Evolutionary conservation across 495 filamentous ascomycete species (phyloP), one percentile per base, ranked within the genome.

Genomic region (Podospora pseudoanserina): DNA sequence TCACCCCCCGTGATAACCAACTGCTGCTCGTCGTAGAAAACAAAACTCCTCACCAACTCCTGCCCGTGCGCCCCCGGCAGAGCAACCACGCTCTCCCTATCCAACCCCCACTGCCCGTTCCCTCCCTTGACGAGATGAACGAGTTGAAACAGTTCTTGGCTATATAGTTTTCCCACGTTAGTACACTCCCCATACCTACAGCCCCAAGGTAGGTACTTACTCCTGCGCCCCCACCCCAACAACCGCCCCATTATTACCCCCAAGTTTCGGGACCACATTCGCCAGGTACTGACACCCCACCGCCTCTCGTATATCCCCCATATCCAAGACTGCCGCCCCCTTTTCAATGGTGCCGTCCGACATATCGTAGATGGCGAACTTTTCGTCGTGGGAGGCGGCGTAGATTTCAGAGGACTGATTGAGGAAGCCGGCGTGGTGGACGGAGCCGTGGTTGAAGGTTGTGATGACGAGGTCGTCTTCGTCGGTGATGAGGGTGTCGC

Each of bases 381-480:
- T 85, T 75, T 96, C 91, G 75, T 96, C 92, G 74, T 93, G 90
- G 67, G 90, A 93, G 3, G 94, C 77, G 18, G 89, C 91, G 73
- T 85, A 94, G 70, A 94, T 85, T 65, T 89, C 86, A 7, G 82
- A 84, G 5, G 6, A 5, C 30, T 86, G 79, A 65, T 82, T 85
- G 5, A 97, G 80, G 76, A 97, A 97, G 18, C 89, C 92, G 20
- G 92, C 89, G 68, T 89, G 91, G 77, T 96, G 92, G 49, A 99
- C 87, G 2, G 93, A 94, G 65, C 85, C 88, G 76, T 95, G 92
- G 80, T 99, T 97, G 78, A 96, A 89, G 15, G 95, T 90, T 74
- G 93, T 91, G 49, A 90, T 80, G 6, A 97, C 80, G 0, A 93
- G 91, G 23, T 97, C 92, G 74, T 97, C 93, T 74, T 96, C 92